Evolutionary conservation across 176 grass and related monocot genomes (phyloP).

Genomic region (Triticum urartu): DNA sequence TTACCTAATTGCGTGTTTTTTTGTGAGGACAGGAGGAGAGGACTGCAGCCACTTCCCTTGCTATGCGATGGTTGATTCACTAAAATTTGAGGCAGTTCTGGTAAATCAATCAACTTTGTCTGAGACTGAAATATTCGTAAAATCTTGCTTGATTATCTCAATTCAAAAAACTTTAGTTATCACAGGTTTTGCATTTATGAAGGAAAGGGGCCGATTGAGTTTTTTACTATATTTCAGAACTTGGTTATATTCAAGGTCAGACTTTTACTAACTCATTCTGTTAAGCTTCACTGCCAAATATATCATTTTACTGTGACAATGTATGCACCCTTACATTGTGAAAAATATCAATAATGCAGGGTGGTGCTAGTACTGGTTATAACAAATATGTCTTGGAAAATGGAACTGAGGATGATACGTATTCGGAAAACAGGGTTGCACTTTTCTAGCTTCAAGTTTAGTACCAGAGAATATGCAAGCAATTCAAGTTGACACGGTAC

Average conservation of each 20-base stretch:
- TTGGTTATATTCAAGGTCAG: constrained; percentile 75
- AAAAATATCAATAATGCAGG: constrained; percentile 41
- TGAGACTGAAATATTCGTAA: background rate
- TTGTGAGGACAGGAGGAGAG: constrained; percentile 59
- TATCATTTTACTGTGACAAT: background rate
- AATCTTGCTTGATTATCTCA: background rate
- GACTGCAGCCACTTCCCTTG: constrained; percentile 62
- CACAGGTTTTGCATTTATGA: constrained; percentile 75
- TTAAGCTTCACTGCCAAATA: background rate
- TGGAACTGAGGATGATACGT: constrained; percentile 56
- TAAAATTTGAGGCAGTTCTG: constrained; percentile 67
- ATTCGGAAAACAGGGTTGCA: constrained; percentile 79
- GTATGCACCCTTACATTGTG: background rate
- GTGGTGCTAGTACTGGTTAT: constrained; percentile 77
- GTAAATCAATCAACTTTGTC: constrained; percentile 36
- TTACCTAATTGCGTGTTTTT: background rate
- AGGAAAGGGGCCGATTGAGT: constrained; percentile 81
- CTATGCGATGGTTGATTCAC: constrained; percentile 71
- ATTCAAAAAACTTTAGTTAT: constrained; percentile 18
- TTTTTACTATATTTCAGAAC: constrained; percentile 83
- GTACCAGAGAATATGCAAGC: constrained; percentile 99
- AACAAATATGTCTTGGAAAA: constrained; percentile 74
- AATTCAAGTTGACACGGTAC: constrained; percentile 91
- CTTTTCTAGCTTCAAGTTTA: constrained; percentile 82
- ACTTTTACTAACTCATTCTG: constrained; percentile 19